phyloP scores from a whole-genome alignment of 1,284 basidiomycete species.

The Austroboletus niveus region DNA sequence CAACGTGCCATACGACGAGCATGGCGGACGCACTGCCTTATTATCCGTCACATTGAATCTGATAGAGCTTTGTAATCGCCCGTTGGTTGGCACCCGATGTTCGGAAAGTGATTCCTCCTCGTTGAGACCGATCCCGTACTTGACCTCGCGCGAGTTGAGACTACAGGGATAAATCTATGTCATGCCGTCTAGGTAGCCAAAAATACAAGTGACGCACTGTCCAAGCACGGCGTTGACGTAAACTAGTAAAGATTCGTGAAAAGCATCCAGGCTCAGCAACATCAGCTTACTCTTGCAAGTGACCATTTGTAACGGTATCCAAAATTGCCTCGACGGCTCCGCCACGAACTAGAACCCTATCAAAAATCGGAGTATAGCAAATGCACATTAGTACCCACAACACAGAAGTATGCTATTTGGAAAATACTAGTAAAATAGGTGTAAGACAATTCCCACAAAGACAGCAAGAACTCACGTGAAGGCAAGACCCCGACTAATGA shows the following conservation, averaged over 20 bases:
- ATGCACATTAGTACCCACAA: conserved; percentile 21
- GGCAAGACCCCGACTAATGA: conserved; percentile 33
- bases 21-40: conserved; percentile 19
- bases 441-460: not conserved
- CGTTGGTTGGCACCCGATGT: not conserved
- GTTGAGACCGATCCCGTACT: conserved; percentile 35
- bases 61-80: conserved; percentile 9
- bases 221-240: conserved; percentile 31
- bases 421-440: conserved; percentile 12
- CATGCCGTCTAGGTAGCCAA: too few species aligned
- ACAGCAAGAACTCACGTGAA: conserved; percentile 27
- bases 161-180: conserved; percentile 11
- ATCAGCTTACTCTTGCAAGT: conserved; percentile 31
- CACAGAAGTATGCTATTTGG: conserved; percentile 25
- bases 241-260: conserved; percentile 12
- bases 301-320: conserved; percentile 40
- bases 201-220: conserved; percentile 19
- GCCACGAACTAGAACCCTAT: conserved; percentile 31
- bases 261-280: too few species aligned
- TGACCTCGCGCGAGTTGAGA: conserved; percentile 35
- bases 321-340: conserved; percentile 31
- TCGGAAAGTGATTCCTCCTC: conserved; percentile 30
- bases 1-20: too few species aligned
- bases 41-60: conserved; percentile 10
- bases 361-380: not conserved